Evolutionary conservation across 345 rosid species (phyloP), one percentile per base, ranked within the genome.

Genomic region (Melastoma malabathricum): DNA sequence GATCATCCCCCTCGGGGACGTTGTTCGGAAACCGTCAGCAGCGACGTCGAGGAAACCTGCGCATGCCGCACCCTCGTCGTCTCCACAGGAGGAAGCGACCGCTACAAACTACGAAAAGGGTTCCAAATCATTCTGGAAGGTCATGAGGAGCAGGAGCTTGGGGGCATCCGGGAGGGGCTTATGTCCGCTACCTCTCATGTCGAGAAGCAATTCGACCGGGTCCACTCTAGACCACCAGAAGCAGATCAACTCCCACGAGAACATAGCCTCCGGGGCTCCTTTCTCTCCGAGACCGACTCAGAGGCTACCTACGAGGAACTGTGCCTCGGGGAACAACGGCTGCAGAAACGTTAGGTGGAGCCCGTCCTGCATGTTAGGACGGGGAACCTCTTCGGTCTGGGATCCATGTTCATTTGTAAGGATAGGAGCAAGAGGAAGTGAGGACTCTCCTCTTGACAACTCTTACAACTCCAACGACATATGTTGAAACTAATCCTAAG

Each of bases 191-290:
- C 73, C 73, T 6, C 58, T 68, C 13, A 39, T 68, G 18, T 64
- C 68, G 13, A 48, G 73, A 16, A 64, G 68, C 59, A 63, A 59
- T 45, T 68, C 68, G 19, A 62, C 66, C 10, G 66, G 66, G 38
- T 62, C 60, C 5, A 15, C 60, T 15, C 15, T 31, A 17, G 19
- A 56, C 23, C 10, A 29, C 43, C 43, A 54, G 18, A 43, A 34
- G 12, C 41, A 7, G 2, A 10, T 12, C 2, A 34, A 34, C 12
- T 12, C 41, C 12, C 41, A 34, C 12, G 9, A 34, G 41, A 34
- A 12, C 12, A 54, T 10, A 1, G 25, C 25, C 44, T 9, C 48
- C 50, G 15, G 5, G 12, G 14, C 18, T 50, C 38, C 50, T 13
- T 25, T 29, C 1, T 8, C 34, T 5, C 43, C 5, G n/a, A 18